phyloP scores from a whole-genome alignment of 352 stramenopile species.

The Pythium rishiriense region DNA sequence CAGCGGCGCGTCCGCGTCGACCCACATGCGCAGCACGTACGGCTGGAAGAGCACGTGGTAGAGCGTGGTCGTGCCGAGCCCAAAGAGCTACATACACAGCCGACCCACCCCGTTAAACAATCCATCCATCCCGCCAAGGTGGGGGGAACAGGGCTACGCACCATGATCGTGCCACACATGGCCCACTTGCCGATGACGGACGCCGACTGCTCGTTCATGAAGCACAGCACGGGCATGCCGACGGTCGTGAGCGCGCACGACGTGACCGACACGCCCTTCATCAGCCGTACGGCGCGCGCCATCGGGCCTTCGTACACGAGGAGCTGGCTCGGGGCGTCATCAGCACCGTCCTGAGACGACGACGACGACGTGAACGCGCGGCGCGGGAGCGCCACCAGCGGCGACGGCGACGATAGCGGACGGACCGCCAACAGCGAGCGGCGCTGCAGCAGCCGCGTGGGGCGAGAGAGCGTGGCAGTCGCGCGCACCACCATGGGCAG shows the following conservation, averaged over 20 bases:
- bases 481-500: conserved; percentile 1
- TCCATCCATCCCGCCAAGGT: no score
- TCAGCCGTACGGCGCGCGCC: conserved; percentile 72
- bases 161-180: conserved; percentile 89
- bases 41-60: conserved; percentile 88
- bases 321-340: neutral
- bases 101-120: neutral
- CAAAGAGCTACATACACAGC: conserved; percentile 66
- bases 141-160: conserved; percentile 19
- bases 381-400: conserved; percentile 3
- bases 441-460: neutral
- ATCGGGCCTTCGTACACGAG: conserved; percentile 75
- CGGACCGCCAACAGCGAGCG: neutral
- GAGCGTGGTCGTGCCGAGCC: conserved; percentile 75
- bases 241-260: conserved; percentile 80
- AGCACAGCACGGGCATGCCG: conserved; percentile 76
- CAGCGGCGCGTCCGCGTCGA: conserved; percentile 22
- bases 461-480: conserved; percentile 1
- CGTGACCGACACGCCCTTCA: conserved; percentile 87
- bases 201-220: conserved; percentile 69
- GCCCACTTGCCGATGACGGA: conserved; percentile 84
- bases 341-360: neutral
- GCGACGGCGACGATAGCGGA: neutral
- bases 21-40: conserved; percentile 85
- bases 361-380: conserved; percentile 17